Evolutionary conservation across 2,329 filamentous ascomycete species (phyloP), one percentile per base, ranked within the genome.

Genomic region (Cladosporium halotolerans): DNA sequence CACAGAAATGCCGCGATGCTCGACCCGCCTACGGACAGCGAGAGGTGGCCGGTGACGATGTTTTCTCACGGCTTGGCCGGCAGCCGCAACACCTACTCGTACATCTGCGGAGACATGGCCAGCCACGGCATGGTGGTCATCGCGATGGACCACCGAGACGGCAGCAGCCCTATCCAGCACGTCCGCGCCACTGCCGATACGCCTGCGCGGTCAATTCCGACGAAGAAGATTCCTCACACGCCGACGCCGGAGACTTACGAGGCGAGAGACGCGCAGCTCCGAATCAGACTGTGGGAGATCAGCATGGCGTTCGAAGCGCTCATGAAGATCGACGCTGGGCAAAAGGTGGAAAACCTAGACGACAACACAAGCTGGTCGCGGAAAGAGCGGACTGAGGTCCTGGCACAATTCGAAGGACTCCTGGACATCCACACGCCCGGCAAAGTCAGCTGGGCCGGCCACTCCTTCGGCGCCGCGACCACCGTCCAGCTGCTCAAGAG

Each of bases 31-130:
- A 73, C 65, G 55, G 74, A 55, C 64, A 81, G 55, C 55, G 72
- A 76, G 53, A 75, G 82, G 72, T 93, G 88, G 85, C 89, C 89
- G 0, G 86, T 89, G 0, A 83, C 89, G 74, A 76, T 95, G 57
- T 95, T 95, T 70, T 93, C 88, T 1, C 89, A 95, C 66, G 89
- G 89, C 1, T 76, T 95, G 1, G 89, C 87, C 36, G 89, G 89
- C 36, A 85, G 82, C 55, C 80, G 88, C 59, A 93, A 93, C 63
- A 83, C 88, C 9, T 95, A 95, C 72, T 92, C 88, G n/a, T 85
- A 91, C 64, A 73, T 95, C 19, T 85, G 80, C 14, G 87, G 87
- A 13, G 88, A 87, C 0, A 72, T 95, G 28, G 87, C 89, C 4
- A 89, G 86, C 16, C 84, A 93, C 63, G 89, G 89, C 39, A 77